Conservation (phyloP, 805 yeast species). For the Priceomyces haplophilus region DNA sequence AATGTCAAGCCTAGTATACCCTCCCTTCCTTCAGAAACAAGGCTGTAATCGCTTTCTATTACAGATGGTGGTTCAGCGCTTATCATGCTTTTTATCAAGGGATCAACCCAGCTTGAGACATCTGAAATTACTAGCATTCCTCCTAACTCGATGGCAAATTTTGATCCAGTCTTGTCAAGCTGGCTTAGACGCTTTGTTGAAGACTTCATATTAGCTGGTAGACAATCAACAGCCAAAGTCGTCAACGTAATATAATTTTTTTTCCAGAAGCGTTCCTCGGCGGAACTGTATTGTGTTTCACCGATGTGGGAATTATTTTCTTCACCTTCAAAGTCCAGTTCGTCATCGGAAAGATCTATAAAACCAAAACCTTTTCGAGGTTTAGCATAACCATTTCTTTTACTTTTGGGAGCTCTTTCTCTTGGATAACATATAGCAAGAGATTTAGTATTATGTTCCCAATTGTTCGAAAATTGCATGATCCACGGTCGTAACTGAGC, state of each 20-base stretch:
- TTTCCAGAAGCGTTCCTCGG: slow-evolving; percentile 12
- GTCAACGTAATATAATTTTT: slow-evolving; percentile 10
- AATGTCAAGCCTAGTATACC: slow-evolving; percentile 12
- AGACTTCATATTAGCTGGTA: slow-evolving; percentile 7
- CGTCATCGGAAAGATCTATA: slow-evolving; percentile 14
- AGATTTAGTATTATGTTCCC: neutral
- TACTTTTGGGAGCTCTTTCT: neutral
- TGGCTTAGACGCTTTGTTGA: slow-evolving; percentile 1
- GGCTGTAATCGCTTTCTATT: slow-evolving; percentile 6
- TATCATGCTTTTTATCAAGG: slow-evolving; percentile 7
- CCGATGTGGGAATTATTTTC: neutral
- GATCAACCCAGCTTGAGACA: slow-evolving; percentile 15
- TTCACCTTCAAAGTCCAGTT: slow-evolving; percentile 7
- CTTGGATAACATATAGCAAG: neutral
- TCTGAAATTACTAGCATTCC: slow-evolving; percentile 12
- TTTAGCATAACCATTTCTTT: slow-evolving; percentile 11
- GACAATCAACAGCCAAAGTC: slow-evolving; percentile 15
- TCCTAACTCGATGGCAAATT: slow-evolving; percentile 7
- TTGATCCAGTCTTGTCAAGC: slow-evolving; percentile 7
- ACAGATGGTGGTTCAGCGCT: neutral
- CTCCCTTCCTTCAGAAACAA: slow-evolving; percentile 6
- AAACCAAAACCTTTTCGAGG: slow-evolving; percentile 31
- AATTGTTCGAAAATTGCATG: slow-evolving; percentile 16
- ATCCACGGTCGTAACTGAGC: slow-evolving; percentile 29
- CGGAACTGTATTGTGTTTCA: slow-evolving; percentile 1